Conservation (phyloP, 2,329 filamentous ascomycete species). For the Exophiala alcalophila region DNA sequence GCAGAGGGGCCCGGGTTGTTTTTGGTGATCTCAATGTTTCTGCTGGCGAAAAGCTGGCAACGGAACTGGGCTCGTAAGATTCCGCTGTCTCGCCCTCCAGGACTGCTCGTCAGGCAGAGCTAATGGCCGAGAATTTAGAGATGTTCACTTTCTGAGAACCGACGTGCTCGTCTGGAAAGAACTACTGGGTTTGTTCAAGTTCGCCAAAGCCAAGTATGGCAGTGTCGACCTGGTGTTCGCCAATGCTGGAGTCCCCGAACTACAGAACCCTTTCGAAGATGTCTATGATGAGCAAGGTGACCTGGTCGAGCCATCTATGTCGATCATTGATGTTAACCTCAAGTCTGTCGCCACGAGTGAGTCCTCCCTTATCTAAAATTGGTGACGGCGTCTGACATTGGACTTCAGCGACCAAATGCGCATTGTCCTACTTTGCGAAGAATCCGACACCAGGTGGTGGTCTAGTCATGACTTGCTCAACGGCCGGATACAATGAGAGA, state of each 20-base stretch:
- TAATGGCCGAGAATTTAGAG: too few species aligned
- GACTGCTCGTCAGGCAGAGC: too few species aligned
- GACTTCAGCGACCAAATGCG: background rate
- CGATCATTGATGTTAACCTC: slow-evolving; percentile 50
- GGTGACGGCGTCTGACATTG: too few species aligned
- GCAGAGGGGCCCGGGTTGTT: background rate
- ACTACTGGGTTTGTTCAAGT: slow-evolving; percentile 9
- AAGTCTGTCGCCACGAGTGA: slow-evolving; percentile 39
- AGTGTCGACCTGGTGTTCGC: slow-evolving; percentile 49
- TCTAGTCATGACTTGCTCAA: background rate
- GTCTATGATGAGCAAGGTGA: slow-evolving; percentile 51
- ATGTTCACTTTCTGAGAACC: slow-evolving; percentile 2
- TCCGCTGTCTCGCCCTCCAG: too few species aligned
- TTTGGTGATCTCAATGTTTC: background rate
- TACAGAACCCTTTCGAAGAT: slow-evolving; percentile 46
- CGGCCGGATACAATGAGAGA: background rate
- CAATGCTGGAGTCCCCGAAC: slow-evolving; percentile 55
- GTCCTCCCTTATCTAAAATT: background rate
- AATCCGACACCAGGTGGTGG: background rate
- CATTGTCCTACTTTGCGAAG: background rate
- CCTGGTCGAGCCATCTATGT: slow-evolving; percentile 45
- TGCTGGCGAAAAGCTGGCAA: background rate
- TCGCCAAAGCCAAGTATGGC: slow-evolving; percentile 39
- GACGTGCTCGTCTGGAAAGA: slow-evolving; percentile 8
- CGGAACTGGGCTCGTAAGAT: background rate